phyloP scores from a whole-genome alignment of 257 asterid genomes.

The Lithospermum erythrorhizon region DNA sequence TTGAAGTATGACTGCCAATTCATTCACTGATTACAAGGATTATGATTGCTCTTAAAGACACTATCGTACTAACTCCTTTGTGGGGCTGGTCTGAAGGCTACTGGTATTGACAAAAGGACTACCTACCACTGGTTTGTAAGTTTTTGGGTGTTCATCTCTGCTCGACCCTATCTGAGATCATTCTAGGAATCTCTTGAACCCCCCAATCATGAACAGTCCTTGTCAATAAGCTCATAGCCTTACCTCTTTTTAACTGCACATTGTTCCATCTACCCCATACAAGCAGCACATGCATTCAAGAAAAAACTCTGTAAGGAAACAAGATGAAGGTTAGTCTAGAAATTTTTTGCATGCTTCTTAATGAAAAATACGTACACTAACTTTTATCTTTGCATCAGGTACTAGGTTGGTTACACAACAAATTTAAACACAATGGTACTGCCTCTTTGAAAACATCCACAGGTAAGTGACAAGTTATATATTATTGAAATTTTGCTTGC shows the following conservation, averaged over 20 bases:
- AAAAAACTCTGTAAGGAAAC: conserved; percentile 20
- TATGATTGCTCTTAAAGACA: conserved; percentile 14
- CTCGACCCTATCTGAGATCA: conserved; percentile 25
- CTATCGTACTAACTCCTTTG: conserved; percentile 21
- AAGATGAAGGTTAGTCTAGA: conserved; percentile 61
- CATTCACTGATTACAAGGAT: not conserved
- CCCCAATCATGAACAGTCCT: conserved; percentile 25
- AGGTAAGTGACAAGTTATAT: not conserved
- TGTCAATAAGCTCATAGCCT: conserved; percentile 19
- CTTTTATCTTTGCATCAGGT: conserved; percentile 44
- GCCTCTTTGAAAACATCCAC: conserved; percentile 34
- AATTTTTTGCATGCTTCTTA: conserved; percentile 10
- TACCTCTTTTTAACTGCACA: conserved; percentile 23
- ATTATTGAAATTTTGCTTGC: conserved; percentile 27
- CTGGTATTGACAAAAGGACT: conserved; percentile 27
- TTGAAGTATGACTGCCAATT: not conserved
- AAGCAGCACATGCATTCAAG: conserved; percentile 16
- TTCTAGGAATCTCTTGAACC: conserved; percentile 27
- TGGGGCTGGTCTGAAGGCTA: conserved; percentile 44
- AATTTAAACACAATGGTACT: conserved; percentile 35
- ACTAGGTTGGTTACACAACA: conserved; percentile 83
- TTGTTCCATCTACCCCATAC: conserved; percentile 8
- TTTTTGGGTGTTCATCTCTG: conserved; percentile 44
- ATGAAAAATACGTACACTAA: conserved; percentile 15
- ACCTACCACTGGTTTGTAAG: conserved; percentile 48